phyloP scores from a whole-genome alignment of 2,329 filamentous ascomycete genomes.

The Sporothrix humicola region DNA sequence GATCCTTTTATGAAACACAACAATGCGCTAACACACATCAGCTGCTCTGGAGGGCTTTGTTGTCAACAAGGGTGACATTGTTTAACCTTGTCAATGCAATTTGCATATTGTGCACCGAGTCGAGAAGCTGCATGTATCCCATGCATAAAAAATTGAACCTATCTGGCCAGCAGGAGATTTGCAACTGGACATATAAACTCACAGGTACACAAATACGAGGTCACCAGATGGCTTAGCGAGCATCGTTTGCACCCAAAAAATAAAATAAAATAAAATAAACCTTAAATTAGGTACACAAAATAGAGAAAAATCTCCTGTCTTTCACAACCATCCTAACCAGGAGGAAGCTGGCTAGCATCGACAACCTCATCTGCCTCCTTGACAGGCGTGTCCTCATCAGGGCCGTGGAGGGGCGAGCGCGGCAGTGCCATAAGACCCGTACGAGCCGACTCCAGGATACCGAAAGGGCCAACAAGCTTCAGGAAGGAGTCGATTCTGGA shows the following conservation, averaged over 20 bases:
- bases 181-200: no score
- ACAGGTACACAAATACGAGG: not conserved
- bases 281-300: conserved; percentile 12
- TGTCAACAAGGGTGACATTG: conserved; percentile 86
- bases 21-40: conserved; percentile 39
- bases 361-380: conserved; percentile 96
- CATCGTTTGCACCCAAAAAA: no score
- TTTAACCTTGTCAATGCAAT: conserved; percentile 39
- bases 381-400: conserved; percentile 67
- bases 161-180: no score
- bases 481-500: conserved; percentile 95
- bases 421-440: conserved; percentile 97
- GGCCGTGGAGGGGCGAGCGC: conserved; percentile 82
- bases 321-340: conserved; percentile 64
- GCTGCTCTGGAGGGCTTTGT: conserved; percentile 87
- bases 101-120: not conserved
- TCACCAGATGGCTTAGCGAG: no score
- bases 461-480: conserved; percentile 92
- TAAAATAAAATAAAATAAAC: no score
- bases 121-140: not conserved
- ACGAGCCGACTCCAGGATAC: conserved; percentile 92
- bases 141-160: not conserved
- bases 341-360: conserved; percentile 90
- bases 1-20: not conserved
- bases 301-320: not conserved